These are phyloP conservation scores for Polygonum maritimum DNA, from an alignment of 148 eudicot genomes.

Conservation along the genomic window DNA sequence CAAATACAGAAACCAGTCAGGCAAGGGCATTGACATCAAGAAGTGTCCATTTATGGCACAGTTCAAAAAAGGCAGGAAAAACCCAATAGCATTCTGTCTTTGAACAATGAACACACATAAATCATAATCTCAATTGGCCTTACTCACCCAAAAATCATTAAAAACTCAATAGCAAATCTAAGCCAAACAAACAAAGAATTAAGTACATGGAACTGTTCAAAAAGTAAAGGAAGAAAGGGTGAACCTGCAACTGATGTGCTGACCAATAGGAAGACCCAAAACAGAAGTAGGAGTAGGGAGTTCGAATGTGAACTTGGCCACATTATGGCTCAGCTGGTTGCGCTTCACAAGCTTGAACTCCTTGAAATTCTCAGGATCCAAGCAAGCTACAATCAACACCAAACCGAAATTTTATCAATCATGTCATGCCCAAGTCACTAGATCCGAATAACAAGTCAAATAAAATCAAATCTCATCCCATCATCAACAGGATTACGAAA, in stretches of 20 bases:
- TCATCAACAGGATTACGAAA: background rate
- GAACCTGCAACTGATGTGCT: slow-evolving; percentile 92
- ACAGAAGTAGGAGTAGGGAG: slow-evolving; percentile 85
- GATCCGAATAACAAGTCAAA: background rate
- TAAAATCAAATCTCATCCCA: background rate
- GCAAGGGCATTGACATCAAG: background rate
- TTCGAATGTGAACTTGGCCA: slow-evolving; percentile 74
- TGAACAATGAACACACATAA: background rate
- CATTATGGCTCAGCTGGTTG: slow-evolving; percentile 79
- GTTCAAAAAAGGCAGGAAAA: background rate
- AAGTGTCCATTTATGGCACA: background rate
- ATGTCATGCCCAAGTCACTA: background rate
- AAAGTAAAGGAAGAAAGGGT: background rate
- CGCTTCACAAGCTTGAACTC: slow-evolving; percentile 78
- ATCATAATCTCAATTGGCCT: background rate
- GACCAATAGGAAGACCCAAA: slow-evolving; percentile 92
- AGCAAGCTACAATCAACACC: slow-evolving; percentile 35
- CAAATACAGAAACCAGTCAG: background rate
- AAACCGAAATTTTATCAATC: slow-evolving; percentile 1
- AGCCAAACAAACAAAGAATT: background rate
- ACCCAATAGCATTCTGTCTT: background rate
- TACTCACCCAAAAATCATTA: background rate
- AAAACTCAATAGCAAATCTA: background rate
- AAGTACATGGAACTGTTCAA: background rate
- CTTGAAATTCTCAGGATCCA: slow-evolving; percentile 81